phyloP scores from a whole-genome alignment of 1,284 basidiomycete genomes.

The Fistulinella cinereoalba region DNA sequence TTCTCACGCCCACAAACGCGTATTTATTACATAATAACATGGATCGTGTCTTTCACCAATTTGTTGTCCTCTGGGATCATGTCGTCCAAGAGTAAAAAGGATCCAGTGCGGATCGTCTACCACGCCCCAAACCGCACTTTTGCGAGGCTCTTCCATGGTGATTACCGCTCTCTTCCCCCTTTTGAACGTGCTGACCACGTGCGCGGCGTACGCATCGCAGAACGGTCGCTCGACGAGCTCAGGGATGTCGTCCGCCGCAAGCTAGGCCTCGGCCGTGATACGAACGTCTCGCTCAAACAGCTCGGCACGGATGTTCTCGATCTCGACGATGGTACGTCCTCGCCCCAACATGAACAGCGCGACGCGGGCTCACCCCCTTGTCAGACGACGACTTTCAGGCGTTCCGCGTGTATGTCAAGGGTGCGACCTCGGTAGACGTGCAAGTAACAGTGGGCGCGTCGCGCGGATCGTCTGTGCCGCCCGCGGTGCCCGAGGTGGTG shows the following conservation, averaged over 20 bases:
- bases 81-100: slow-evolving; percentile 40
- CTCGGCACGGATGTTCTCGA: slow-evolving; percentile 57
- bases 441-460: slow-evolving; percentile 30
- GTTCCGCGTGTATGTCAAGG: slow-evolving; percentile 43
- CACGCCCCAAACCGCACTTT: slow-evolving; percentile 49
- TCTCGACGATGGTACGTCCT: slow-evolving; percentile 67
- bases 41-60: not conserved
- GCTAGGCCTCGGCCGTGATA: slow-evolving; percentile 44
- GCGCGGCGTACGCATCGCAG: slow-evolving; percentile 39
- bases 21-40: slow-evolving; percentile 10
- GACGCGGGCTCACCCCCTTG: no score
- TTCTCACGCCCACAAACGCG: not conserved
- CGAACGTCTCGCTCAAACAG: slow-evolving; percentile 51
- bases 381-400: slow-evolving; percentile 79
- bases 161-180: not conserved
- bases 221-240: slow-evolving; percentile 55
- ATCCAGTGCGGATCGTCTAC: slow-evolving; percentile 54
- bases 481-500: not conserved
- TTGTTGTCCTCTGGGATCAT: slow-evolving; percentile 8
- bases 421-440: slow-evolving; percentile 36
- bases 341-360: no score
- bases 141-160: slow-evolving; percentile 67
- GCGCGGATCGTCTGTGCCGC: not conserved
- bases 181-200: slow-evolving; percentile 3
- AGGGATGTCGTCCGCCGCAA: slow-evolving; percentile 58